phyloP scores from a whole-genome alignment of 768 basidiomycete species.

The Rossbeevera mucosa region DNA sequence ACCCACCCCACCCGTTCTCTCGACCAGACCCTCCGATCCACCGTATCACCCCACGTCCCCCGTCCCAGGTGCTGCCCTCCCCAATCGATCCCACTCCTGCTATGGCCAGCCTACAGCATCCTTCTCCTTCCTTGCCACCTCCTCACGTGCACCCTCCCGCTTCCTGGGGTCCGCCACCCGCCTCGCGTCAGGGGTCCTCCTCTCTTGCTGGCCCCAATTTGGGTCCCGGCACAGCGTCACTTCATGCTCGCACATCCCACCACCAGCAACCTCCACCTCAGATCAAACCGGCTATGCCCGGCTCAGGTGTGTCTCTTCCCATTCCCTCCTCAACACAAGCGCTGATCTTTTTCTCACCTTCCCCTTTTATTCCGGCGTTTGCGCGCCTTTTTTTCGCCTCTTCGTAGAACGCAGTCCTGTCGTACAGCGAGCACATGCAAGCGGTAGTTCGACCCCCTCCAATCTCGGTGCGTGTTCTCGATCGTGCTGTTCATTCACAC shows the following conservation, averaged over 20 bases:
- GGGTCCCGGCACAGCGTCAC: constrained; percentile 17
- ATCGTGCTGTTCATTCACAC: constrained; percentile 5
- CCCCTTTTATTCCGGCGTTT: neutral
- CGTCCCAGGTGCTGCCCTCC: constrained; percentile 27
- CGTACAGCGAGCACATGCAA: constrained; percentile 24
- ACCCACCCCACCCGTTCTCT: constrained; percentile 15
- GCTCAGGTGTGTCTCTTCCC: constrained; percentile 21
- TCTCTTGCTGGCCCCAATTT: constrained; percentile 25
- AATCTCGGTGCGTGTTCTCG: constrained; percentile 19
- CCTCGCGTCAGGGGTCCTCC: constrained; percentile 32
- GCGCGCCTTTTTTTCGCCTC: constrained; percentile 7
- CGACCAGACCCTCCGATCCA: constrained; percentile 21
- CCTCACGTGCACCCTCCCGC: constrained; percentile 30
- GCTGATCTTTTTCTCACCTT: constrained; percentile 8
- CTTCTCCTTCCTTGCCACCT: constrained; percentile 25
- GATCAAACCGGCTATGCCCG: constrained; percentile 32
- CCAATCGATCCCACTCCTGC: constrained; percentile 28
- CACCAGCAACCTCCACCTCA: constrained; percentile 26
- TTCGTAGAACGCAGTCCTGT: constrained; percentile 29
- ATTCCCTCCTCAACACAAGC: neutral
- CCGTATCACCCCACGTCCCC: constrained; percentile 31
- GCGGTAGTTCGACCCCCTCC: constrained; percentile 24
- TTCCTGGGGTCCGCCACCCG: constrained; percentile 29
- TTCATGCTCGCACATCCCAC: constrained; percentile 25
- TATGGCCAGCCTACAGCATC: constrained; percentile 32